phyloP scores from a whole-genome alignment of 129 eudicot species.

The Pulicaria dysenterica region DNA sequence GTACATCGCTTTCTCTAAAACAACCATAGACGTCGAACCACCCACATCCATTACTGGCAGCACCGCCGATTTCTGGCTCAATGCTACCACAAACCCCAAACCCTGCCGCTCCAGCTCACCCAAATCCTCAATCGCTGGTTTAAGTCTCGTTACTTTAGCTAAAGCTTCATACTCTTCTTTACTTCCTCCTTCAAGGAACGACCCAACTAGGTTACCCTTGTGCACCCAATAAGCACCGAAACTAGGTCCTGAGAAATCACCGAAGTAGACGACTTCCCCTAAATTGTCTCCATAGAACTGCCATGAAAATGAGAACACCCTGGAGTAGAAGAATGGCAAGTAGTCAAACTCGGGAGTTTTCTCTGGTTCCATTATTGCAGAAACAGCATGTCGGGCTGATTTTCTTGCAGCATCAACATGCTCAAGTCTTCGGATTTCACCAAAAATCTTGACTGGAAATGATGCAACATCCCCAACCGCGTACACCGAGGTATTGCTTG shows the following conservation, averaged over 20 bases:
- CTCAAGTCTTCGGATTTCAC: constrained; percentile 90
- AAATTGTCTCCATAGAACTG: constrained; percentile 88
- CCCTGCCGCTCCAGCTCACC: constrained; percentile 72
- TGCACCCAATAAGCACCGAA: constrained; percentile 93
- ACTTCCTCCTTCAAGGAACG: constrained; percentile 95
- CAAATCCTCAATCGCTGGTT: constrained; percentile 63
- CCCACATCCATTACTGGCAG: constrained; percentile 15
- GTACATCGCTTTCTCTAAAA: constrained; percentile 58
- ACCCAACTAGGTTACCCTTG: constrained; percentile 80
- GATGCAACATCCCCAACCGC: constrained; percentile 97
- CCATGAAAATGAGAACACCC: constrained; percentile 91
- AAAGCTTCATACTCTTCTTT: constrained; percentile 90
- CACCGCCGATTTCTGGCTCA: constrained; percentile 39
- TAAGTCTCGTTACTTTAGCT: constrained; percentile 68
- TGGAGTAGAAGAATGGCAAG: constrained; percentile 91
- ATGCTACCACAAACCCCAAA: constrained; percentile 54
- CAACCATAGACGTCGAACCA: constrained; percentile 30
- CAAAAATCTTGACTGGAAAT: constrained; percentile 72
- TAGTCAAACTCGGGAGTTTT: constrained; percentile 77
- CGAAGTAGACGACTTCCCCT: constrained; percentile 81
- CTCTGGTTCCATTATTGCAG: constrained; percentile 77
- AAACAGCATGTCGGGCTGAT: constrained; percentile 82
- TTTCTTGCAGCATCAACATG: constrained; percentile 93
- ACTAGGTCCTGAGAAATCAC: constrained; percentile 73
- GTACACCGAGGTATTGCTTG: constrained; percentile 82